Evolutionary conservation across 1,139 yeast genomes (phyloP), one percentile per base, ranked within the genome.

Genomic region (Ogataea hybrid): DNA sequence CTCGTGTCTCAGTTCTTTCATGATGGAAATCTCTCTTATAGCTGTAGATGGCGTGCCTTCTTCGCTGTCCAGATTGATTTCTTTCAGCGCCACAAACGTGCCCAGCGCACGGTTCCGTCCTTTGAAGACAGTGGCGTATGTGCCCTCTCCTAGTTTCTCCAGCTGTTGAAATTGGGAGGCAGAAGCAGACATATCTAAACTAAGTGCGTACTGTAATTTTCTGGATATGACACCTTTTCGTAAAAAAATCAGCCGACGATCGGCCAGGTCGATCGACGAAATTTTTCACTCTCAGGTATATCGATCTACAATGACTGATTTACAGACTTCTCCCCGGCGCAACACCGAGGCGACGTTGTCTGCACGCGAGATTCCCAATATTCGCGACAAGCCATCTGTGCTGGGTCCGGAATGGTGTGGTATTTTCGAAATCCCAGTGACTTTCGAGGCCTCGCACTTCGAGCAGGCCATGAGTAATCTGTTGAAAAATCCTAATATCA

Each of bases 21-120:
- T 88, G 49, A 92, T 70, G 7, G 97, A 92, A 47, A 92, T 92
- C 65, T 92, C 98, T 55, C 98, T 75, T 51, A 92, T 92, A 7
- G 98, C 98, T 0, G 98, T 92, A 1, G 97, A 89, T 2, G 98
- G 98, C 0, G 97, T 92, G 10, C 98, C 98, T 65, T 92, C 99
- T 59, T 90, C 97, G 16, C 95, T 84, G 61, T 92, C 99, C 50
- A 92, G 72, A 55, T 84, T 88, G 64, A 92, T 94, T 64, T 92
- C 98, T 62, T 92, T 92, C 56, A 92, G 70, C 1, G 98, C 98
- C 18, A 92, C 98, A 40, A 88, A 74, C 25, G 92, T 89, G 5
- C 97, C 97, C 0, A 96, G 84, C 44, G 88, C 78, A 42, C 95
- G 78, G 64, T 92, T 92, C 47, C 96, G 75, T 9, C 97, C 98